A percentile compares a stretch with the other conserved stretches of the same genome.
These are phyloP conservation scores for Pholiota microspora DNA, from an alignment of 768 basidiomycete species.

Conservation along the genomic window DNA sequence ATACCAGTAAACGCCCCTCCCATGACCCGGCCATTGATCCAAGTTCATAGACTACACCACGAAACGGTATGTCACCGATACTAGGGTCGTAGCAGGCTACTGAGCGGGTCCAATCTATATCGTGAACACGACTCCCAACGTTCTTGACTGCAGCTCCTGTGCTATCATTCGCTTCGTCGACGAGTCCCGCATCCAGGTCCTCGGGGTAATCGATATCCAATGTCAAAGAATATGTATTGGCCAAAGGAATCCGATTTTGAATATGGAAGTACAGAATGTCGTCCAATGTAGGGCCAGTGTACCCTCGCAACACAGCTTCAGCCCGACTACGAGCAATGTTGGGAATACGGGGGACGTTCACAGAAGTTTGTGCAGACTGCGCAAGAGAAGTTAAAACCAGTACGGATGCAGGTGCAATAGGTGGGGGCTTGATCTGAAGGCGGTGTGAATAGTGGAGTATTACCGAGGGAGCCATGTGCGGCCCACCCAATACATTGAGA, in stretches of 20 bases:
- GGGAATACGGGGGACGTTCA: constrained; percentile 7
- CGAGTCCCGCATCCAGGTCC: constrained; percentile 16
- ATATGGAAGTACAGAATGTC: constrained; percentile 40
- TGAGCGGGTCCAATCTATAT: constrained; percentile 48
- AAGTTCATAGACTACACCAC: constrained; percentile 39
- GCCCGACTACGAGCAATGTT: constrained; percentile 7
- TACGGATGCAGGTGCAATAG: constrained; percentile 37
- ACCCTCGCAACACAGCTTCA: constrained; percentile 19
- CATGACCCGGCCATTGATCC: constrained; percentile 45
- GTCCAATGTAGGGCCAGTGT: constrained; percentile 32
- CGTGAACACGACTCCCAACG: constrained; percentile 31
- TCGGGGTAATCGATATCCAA: constrained; percentile 11
- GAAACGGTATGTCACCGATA: constrained; percentile 31
- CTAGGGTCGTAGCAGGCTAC: constrained; percentile 40
- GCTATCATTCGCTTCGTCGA: neutral
- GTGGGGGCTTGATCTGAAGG: constrained; percentile 39
- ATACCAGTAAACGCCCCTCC: constrained; percentile 45
- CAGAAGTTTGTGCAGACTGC: constrained; percentile 32
- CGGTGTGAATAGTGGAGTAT: constrained; percentile 39
- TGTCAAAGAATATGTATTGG: constrained; percentile 14
- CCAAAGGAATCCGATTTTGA: constrained; percentile 32
- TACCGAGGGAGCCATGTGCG: constrained; percentile 29
- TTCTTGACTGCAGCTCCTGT: no score
- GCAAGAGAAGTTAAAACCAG: constrained; percentile 33
- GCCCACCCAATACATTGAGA: constrained; percentile 16